Conservation (phyloP, 2,329 filamentous ascomycete genomes). For the Diatrype stigma region DNA sequence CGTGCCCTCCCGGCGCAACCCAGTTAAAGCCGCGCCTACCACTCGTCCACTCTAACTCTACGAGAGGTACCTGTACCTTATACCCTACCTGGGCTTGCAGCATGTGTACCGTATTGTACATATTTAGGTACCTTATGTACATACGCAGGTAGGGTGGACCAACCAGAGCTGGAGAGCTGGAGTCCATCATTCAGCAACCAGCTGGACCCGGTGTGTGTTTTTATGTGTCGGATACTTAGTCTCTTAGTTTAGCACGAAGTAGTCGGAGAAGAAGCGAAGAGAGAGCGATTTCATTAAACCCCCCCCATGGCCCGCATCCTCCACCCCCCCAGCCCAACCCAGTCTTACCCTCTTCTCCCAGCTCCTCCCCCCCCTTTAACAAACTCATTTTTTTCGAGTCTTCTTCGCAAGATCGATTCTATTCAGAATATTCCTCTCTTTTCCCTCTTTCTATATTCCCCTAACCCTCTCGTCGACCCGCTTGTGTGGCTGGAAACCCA, state of each 20-base stretch:
- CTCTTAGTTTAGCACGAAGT: constrained; percentile 9
- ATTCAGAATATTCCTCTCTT: constrained; percentile 35
- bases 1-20: too few species aligned
- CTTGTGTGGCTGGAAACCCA: constrained; percentile 13
- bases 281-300: constrained; percentile 25
- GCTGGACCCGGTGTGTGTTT: not conserved
- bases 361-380: constrained; percentile 6
- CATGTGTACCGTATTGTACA: too few species aligned
- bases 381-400: constrained; percentile 32
- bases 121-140: not conserved
- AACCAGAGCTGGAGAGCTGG: not conserved
- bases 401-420: constrained; percentile 31
- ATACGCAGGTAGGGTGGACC: not conserved
- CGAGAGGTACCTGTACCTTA: too few species aligned
- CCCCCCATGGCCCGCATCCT: constrained; percentile 24
- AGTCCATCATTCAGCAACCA: too few species aligned
- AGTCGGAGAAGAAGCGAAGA: constrained; percentile 16
- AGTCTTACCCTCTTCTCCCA: constrained; percentile 29
- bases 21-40: too few species aligned
- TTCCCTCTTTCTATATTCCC: constrained; percentile 32
- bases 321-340: constrained; percentile 7
- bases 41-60: too few species aligned
- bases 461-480: constrained; percentile 24
- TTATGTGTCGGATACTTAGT: constrained; percentile 3
- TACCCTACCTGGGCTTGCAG: too few species aligned